These are phyloP conservation scores for Ceratobasidium theobromae DNA, from an alignment of 1,284 basidiomycete species.

Conservation along the genomic window DNA sequence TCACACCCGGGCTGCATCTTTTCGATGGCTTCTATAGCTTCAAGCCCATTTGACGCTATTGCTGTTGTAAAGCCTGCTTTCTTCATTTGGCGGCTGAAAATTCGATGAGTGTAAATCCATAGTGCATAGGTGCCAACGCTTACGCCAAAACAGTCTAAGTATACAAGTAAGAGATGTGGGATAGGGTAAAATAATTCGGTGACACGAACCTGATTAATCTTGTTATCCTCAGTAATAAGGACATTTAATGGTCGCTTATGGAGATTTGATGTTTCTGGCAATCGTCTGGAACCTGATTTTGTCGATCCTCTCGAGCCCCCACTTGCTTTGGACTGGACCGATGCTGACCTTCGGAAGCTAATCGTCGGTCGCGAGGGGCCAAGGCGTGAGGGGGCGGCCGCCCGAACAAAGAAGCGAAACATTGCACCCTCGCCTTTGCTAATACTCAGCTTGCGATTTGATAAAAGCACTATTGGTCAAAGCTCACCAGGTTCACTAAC, in stretches of 20 bases:
- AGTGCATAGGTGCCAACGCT: background rate
- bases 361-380: background rate
- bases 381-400: background rate
- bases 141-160: constrained; percentile 31
- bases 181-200: background rate
- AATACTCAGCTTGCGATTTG: background rate
- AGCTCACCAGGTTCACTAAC: constrained; percentile 34
- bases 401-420: constrained; percentile 41
- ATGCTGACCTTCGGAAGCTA: background rate
- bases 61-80: constrained; percentile 39
- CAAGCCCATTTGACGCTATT: constrained; percentile 40
- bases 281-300: constrained; percentile 6
- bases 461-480: background rate
- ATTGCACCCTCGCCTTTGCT: constrained; percentile 39
- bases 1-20: background rate
- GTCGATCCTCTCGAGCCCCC: background rate
- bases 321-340: background rate
- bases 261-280: constrained; percentile 16
- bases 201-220: constrained; percentile 38
- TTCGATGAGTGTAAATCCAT: background rate
- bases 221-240: constrained; percentile 41
- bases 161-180: background rate
- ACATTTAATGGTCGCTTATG: constrained; percentile 32
- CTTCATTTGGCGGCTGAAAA: constrained; percentile 38
- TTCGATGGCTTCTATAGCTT: constrained; percentile 39